These are phyloP conservation scores for Tylopilus sp. DNA, from an alignment of 1,284 basidiomycete species.

Conservation along the genomic window DNA sequence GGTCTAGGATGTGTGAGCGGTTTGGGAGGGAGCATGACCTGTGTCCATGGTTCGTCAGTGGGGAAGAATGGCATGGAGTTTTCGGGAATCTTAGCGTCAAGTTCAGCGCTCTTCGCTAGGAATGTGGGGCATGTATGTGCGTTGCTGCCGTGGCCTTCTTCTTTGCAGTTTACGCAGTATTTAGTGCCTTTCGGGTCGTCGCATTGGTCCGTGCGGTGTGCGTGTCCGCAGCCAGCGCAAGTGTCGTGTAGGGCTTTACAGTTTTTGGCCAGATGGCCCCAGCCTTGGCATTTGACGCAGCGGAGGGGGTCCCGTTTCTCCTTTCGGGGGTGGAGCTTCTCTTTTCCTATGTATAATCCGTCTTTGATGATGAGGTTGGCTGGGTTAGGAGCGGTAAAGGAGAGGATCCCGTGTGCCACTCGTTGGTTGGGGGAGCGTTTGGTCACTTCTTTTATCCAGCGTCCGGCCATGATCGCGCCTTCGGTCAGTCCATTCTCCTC, in stretches of 20 bases:
- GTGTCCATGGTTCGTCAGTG: conserved; percentile 10
- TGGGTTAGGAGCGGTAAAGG: neutral
- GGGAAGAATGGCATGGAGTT: conserved; percentile 15
- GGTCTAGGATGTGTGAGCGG: neutral
- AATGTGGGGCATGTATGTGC: conserved; percentile 3
- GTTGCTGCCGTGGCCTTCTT: neutral
- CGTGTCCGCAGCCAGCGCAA: conserved; percentile 2
- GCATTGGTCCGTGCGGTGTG: conserved; percentile 3
- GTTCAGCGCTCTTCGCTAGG: neutral
- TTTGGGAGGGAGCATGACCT: neutral
- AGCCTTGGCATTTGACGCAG: conserved; percentile 4
- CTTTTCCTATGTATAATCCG: neutral
- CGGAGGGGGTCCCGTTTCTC: conserved; percentile 1
- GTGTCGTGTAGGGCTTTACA: neutral
- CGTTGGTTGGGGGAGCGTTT: neutral
- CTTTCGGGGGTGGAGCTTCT: conserved; percentile 2
- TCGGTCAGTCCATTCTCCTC: neutral
- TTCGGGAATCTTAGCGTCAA: conserved; percentile 8
- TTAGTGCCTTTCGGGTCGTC: too few species aligned
- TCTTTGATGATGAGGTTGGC: neutral
- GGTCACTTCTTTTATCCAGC: neutral
- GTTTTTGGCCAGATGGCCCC: conserved; percentile 10
- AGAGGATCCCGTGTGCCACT: neutral
- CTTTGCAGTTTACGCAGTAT: neutral
- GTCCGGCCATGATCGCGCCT: neutral